Base-by-base conservation (phyloP, 257 asterid species). In the Euphrasia confusa region DNA sequence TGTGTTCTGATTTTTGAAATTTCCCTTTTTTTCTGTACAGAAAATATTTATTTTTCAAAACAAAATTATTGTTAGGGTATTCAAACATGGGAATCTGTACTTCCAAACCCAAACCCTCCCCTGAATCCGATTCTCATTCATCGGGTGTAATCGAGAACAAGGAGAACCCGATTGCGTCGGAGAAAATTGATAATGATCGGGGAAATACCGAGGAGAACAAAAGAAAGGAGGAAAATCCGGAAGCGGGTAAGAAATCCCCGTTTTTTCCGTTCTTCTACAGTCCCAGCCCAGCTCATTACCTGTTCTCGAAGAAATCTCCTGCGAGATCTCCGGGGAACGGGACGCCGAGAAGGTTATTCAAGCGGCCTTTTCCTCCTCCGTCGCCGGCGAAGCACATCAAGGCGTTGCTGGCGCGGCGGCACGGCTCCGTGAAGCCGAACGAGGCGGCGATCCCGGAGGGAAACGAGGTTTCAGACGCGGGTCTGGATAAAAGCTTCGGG, bases 381-480 rank as follows among this genome's bases (percentile, higher is more conserved):
- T 88, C 96, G 11, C 96, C 96, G 57, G 92, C 95, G 66, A 88
- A 81, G 93, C 95, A 86, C 77, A 89, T 89, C 67, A 81, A 82
- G 86, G 86, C 96, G 48, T 45, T 86, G 53, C 75, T 86, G 58
- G 94, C 95, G 11, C 74, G 86, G 71, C 69, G 96, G 72, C 95
- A 89, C 21, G 95, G 96, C 24, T 68, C 90, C 1, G 96, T 89
- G 77, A 89, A 89, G 84, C 86, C 87, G n/a, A 89, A 82, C n/a
- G 87, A 64, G 58, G 72, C 85, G 45, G 60, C 87, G 6, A 84
- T 82, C 7, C 90, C 89, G 30, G 96, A 89, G 61, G 96, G 75
- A 39, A 77, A 68, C 73, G 90, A 82, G 75, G 77, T 55, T 9
- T 58, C 81, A 12, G 93, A 76, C 17, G 79, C 70, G 40, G 72